Base-by-base conservation (phyloP, 2,329 filamentous ascomycete species). In the Venturia oleaginea region DNA sequence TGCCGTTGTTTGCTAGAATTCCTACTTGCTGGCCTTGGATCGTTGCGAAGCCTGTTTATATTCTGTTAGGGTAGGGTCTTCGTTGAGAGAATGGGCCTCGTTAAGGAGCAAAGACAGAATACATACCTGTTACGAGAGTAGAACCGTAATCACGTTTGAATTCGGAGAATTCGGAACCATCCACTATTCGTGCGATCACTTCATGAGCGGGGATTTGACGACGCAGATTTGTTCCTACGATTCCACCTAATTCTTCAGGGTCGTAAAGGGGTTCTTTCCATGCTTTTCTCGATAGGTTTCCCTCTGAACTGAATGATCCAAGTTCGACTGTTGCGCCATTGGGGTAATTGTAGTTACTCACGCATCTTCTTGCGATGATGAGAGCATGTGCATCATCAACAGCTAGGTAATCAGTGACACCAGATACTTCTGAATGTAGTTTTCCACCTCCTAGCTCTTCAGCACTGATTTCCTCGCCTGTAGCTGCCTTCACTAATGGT, bases 1-100 rank as follows among this genome's bases (percentile, higher is more conserved):
- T 96, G 64, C 94, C 94, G 71, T 97, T 94, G 79, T 97, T 97
- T 67, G 93, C 93, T 22, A 99, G 82, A 71, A 99, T 95, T 67
- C 93, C 93, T 22, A 97, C 91, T 63, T 86, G 89, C 68, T 96
- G 89, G 54, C 92, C 92, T 76, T 96, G 90, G 72, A 97, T 96
- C 70, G 82, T 83, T 1, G 91, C 93, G 73, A 97, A 97, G 48
- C 93, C 91, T 72, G 57, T 17, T 55, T 42, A 15, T 0, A 1
- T 27, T n/a, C 30, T 34, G 51, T 34, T 27, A 51, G 46, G 15
- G 3, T 27, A 10, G 22, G n/a, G 3, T 48, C 7, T 10, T 22
- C 22, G 24, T 24, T 11, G 7, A 6, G 43, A n/a, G 22, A 7
- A 24, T 13, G 13, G 10, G 42, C n/a, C 32, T 34, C 13, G 61